Percentiles rank a stretch among this genome's conserved stretches.
Evolutionary conservation across 192 early-diverging fungal species (phyloP).

Genomic region (Chytriomyces sp.): DNA sequence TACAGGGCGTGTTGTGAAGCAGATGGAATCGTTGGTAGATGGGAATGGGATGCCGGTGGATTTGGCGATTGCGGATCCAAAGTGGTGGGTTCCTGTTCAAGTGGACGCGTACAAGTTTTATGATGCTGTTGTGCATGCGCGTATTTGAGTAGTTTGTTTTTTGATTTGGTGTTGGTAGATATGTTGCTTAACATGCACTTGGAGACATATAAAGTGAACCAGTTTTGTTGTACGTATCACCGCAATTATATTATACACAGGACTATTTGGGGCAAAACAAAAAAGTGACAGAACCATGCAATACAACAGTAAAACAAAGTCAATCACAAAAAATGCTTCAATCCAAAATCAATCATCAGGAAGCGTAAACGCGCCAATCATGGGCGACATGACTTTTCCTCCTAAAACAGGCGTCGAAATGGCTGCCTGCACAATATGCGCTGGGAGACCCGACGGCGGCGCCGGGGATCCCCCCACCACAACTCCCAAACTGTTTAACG

Average conservation of each 20-base stretch:
- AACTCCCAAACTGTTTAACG: not conserved
- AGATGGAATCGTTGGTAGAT: not conserved
- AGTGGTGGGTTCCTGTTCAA: conserved; percentile 15
- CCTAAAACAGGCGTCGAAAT: not conserved
- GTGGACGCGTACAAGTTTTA: conserved; percentile 6
- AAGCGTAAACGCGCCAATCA: conserved; percentile 8
- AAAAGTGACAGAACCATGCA: too few relatives aligned
- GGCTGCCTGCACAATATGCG: not conserved
- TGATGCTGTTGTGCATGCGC: conserved; percentile 3
- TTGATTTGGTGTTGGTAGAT: too few relatives aligned
- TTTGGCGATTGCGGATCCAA: conserved; percentile 20
- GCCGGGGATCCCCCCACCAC: not conserved
- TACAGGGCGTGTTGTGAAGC: not conserved
- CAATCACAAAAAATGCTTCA: too few relatives aligned
- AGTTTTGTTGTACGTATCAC: too few relatives aligned
- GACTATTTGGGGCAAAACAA: too few relatives aligned
- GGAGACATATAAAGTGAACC: too few relatives aligned
- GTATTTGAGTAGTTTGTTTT: too few relatives aligned
- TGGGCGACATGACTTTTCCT: not conserved
- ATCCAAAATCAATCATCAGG: conserved; percentile 12
- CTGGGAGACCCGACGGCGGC: not conserved
- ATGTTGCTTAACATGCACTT: too few relatives aligned
- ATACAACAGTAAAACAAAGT: too few relatives aligned
- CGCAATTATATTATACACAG: too few relatives aligned
- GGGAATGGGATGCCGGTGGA: not conserved